These are phyloP conservation scores for Cicer yamashitae DNA, from an alignment of 306 rosid genomes.

Conservation along the genomic window DNA sequence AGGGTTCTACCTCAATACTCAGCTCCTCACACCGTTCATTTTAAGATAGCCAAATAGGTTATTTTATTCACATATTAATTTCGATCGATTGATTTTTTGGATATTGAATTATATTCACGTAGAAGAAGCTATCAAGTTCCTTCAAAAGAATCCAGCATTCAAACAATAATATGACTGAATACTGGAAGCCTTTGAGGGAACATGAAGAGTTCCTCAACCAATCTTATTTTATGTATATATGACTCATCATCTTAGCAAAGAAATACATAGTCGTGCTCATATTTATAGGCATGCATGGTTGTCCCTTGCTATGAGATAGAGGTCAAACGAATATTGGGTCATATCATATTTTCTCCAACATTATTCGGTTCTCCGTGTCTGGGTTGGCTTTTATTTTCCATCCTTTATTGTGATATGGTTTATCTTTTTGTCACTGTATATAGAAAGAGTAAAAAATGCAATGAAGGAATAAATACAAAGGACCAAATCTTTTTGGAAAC, in stretches of 20 bases:
- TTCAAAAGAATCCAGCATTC: conserved; percentile 39
- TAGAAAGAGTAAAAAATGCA: conserved; percentile 3
- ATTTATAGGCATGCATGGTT: conserved; percentile 43
- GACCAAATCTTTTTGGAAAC: background rate
- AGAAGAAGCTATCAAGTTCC: conserved; percentile 45
- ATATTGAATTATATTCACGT: background rate
- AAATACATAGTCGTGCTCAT: background rate
- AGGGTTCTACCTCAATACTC: background rate
- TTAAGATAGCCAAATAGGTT: background rate
- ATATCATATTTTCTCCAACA: background rate
- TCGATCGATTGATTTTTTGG: background rate
- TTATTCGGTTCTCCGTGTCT: conserved; percentile 36
- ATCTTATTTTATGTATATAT: background rate
- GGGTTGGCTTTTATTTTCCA: conserved; percentile 34
- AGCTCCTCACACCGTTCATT: background rate
- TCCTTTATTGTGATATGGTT: conserved; percentile 15
- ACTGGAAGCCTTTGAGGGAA: conserved; percentile 54
- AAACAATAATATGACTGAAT: conserved; percentile 9
- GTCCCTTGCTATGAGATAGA: conserved; percentile 23
- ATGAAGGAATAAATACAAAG: background rate
- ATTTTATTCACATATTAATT: background rate
- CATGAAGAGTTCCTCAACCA: conserved; percentile 40
- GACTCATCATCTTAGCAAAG: background rate
- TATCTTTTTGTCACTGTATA: conserved; percentile 19
- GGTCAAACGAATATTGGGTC: conserved; percentile 24